A percentile compares a stretch with the other conserved stretches of the same genome.
These are phyloP conservation scores for Eucalyptus decipiens DNA, from an alignment of 345 rosid genomes.

Conservation along the genomic window DNA sequence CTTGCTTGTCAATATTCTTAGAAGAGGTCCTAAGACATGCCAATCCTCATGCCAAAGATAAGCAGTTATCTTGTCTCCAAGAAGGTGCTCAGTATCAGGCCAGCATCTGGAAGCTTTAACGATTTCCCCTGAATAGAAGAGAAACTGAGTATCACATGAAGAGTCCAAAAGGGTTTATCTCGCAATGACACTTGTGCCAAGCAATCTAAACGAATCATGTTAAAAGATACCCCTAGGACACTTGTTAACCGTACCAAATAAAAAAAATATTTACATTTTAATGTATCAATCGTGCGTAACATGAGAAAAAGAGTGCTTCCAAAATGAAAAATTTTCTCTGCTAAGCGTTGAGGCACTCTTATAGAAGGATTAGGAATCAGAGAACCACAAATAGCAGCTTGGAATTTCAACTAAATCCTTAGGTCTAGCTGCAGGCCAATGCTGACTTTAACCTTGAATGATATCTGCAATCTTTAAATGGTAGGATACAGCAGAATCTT, in stretches of 20 bases:
- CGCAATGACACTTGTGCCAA: fast-evolving
- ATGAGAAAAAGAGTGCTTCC: background rate
- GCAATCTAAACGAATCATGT: fast-evolving
- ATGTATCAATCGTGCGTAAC: fast-evolving
- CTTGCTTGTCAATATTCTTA: background rate
- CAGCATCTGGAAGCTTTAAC: background rate
- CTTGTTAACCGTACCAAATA: fast-evolving
- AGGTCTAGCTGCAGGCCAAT: background rate
- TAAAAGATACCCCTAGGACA: fast-evolving
- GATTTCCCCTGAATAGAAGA: fast-evolving
- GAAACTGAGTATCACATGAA: background rate
- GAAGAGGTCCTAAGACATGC: background rate
- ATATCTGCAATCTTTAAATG: background rate
- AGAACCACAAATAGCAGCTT: background rate
- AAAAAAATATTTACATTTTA: background rate
- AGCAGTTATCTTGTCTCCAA: background rate
- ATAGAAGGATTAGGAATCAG: background rate
- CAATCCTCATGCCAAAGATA: background rate
- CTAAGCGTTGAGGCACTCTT: background rate
- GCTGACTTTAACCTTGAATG: background rate
- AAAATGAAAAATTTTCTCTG: background rate
- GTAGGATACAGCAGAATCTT: fast-evolving
- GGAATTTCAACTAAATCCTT: background rate
- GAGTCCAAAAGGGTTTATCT: background rate
- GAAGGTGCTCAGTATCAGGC: background rate